A percentile compares a stretch with the other conserved stretches of the same genome.
phyloP scores from a whole-genome alignment of 805 yeast genomes.

The Groenewaldozyma tartarivorans region DNA sequence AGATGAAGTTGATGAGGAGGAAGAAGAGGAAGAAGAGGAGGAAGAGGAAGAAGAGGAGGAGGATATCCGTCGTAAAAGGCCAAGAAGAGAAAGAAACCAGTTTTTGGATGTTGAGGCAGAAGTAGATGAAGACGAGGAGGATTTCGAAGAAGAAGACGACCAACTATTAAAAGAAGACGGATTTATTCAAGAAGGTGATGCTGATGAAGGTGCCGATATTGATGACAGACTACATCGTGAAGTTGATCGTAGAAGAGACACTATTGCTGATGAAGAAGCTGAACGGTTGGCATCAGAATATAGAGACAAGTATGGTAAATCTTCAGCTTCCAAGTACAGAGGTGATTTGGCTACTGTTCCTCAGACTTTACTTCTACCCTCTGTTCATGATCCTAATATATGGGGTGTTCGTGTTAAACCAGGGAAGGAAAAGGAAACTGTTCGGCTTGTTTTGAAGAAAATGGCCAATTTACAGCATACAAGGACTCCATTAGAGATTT shows the following conservation, averaged over 20 bases:
- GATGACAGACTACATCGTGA: constrained; percentile 86
- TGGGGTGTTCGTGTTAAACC: constrained; percentile 93
- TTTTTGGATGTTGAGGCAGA: constrained; percentile 98
- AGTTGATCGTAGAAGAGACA: constrained; percentile 63
- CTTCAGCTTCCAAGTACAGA: constrained; percentile 68
- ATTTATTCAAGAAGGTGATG: constrained; percentile 41
- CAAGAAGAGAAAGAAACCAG: constrained; percentile 54
- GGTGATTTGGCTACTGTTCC: constrained; percentile 84
- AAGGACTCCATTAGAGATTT: constrained; percentile 70
- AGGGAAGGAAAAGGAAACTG: constrained; percentile 87
- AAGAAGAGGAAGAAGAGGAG: constrained; percentile 74
- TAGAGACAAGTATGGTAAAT: constrained; percentile 85
- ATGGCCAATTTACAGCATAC: constrained; percentile 68
- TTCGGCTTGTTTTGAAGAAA: constrained; percentile 74
- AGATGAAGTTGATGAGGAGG: constrained; percentile 42
- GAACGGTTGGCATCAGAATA: constrained; percentile 86
- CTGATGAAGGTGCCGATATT: constrained; percentile 43
- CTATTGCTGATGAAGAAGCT: constrained; percentile 88
- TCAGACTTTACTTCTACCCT: constrained; percentile 85
- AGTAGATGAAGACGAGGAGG: constrained; percentile 96
- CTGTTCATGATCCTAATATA: constrained; percentile 91
- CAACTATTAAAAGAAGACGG: constrained; percentile 69
- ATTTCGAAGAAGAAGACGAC: constrained; percentile 90
- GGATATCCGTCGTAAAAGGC: constrained; percentile 27
- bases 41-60: constrained; percentile 89